Conservation (phyloP, 805 yeast genomes). For the Yarrowia sp. region DNA sequence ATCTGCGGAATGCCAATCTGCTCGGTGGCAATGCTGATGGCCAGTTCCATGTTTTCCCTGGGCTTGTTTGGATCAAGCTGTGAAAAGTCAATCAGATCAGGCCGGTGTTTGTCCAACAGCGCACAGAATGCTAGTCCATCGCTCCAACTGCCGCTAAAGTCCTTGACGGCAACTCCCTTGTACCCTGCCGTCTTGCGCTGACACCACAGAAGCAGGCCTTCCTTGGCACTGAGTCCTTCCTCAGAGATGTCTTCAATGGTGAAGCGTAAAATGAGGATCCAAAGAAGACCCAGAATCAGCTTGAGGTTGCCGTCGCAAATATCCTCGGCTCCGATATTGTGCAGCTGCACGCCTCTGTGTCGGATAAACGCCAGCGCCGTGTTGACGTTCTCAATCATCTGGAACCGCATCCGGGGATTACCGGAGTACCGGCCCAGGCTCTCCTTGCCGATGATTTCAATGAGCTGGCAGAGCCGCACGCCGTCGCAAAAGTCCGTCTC, state of each 20-base stretch:
- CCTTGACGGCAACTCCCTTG: slow-evolving; percentile 52
- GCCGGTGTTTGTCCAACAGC: slow-evolving; percentile 54
- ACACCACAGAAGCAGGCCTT: slow-evolving; percentile 61
- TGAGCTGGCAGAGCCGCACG: slow-evolving; percentile 50
- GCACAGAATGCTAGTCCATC: slow-evolving; percentile 59
- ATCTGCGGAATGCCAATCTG: slow-evolving; percentile 59
- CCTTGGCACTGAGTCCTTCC: slow-evolving; percentile 54
- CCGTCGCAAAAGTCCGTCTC: slow-evolving; percentile 49
- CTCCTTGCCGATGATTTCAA: slow-evolving; percentile 51
- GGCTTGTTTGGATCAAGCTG: slow-evolving; percentile 47
- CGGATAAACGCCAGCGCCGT: slow-evolving; percentile 51
- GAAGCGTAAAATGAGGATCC: slow-evolving; percentile 59
- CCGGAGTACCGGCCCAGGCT: slow-evolving; percentile 49
- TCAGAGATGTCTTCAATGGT: slow-evolving; percentile 52
- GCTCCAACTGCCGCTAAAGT: slow-evolving; percentile 65
- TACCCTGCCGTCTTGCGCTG: slow-evolving; percentile 55
- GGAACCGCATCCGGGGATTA: slow-evolving; percentile 50
- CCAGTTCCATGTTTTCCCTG: slow-evolving; percentile 50
- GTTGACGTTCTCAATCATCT: slow-evolving; percentile 52
- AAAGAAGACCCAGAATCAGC: slow-evolving; percentile 85
- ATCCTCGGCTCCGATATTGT: slow-evolving; percentile 70
- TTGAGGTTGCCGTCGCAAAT: slow-evolving; percentile 94
- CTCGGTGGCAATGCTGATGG: slow-evolving; percentile 56
- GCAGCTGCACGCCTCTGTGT: slow-evolving; percentile 50
- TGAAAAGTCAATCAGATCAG: slow-evolving; percentile 53